phyloP scores from a whole-genome alignment of 805 yeast species.

The Metschnikowia amazonensis region DNA sequence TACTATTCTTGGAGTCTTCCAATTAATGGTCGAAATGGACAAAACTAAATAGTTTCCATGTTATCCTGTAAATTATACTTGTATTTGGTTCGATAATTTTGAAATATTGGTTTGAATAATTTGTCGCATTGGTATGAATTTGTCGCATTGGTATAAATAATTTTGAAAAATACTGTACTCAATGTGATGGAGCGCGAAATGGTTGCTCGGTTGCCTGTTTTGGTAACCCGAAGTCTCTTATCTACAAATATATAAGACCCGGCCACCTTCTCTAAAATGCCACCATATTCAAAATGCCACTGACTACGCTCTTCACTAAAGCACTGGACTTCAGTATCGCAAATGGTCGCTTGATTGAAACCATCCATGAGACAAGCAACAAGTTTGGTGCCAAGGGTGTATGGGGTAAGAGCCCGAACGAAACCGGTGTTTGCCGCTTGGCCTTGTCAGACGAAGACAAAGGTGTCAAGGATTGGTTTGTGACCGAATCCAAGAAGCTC shows the following conservation, averaged over 20 bases:
- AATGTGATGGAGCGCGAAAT: background rate
- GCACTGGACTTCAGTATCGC: conserved; percentile 7
- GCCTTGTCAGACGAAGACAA: conserved; percentile 63
- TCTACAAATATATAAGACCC: background rate
- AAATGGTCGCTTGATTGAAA: conserved; percentile 41
- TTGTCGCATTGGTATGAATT: too few species aligned
- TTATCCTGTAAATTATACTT: too few species aligned
- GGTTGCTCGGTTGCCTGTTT: background rate
- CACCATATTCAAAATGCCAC: conserved; percentile 6
- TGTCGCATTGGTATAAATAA: too few species aligned
- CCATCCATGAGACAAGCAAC: conserved; percentile 58
- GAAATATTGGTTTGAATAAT: too few species aligned
- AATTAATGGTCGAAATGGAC: too few species aligned
- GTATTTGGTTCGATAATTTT: too few species aligned
- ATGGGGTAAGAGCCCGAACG: conserved; percentile 54
- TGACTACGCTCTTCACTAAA: conserved; percentile 5
- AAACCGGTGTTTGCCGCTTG: conserved; percentile 66
- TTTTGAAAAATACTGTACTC: too few species aligned
- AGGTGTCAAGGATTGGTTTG: conserved; percentile 63
- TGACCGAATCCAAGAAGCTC: conserved; percentile 44
- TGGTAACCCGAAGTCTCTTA: conserved; percentile 1
- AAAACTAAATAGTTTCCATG: too few species aligned
- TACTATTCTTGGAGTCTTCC: too few species aligned
- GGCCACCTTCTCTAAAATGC: background rate
- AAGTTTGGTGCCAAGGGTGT: conserved; percentile 58